phyloP scores from a whole-genome alignment of 352 stramenopile genomes.

The Pythium brachiatum region DNA sequence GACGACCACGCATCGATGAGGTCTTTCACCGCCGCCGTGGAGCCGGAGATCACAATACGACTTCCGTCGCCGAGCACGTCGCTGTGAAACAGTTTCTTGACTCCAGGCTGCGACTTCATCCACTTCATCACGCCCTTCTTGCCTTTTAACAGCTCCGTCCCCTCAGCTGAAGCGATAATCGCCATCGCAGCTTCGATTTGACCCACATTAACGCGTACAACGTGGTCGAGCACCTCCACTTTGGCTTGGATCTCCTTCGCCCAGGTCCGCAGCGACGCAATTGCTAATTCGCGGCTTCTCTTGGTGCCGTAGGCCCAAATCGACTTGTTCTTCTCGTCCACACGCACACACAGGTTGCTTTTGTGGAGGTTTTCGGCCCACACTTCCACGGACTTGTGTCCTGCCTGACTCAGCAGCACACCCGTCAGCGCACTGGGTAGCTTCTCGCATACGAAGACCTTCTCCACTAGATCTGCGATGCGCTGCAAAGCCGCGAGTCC shows the following conservation, averaged over 20 bases:
- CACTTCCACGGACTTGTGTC: background rate
- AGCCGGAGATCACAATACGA: background rate
- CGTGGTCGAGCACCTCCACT: constrained; percentile 11
- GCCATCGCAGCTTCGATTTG: background rate
- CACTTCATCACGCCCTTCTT: background rate
- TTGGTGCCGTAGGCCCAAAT: constrained; percentile 20
- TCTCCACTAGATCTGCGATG: background rate
- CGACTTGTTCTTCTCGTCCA: background rate
- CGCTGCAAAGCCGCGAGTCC: background rate
- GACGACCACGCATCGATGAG: background rate
- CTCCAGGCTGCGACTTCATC: background rate
- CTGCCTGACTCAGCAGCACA: background rate
- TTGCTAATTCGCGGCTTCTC: background rate
- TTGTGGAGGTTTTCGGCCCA: background rate
- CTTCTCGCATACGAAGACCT: background rate
- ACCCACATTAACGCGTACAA: background rate
- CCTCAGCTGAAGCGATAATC: too few relatives aligned
- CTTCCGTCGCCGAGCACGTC: background rate
- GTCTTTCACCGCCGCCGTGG: background rate
- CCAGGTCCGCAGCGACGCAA: background rate
- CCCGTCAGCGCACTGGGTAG: background rate
- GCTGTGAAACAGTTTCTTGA: background rate
- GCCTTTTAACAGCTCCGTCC: background rate
- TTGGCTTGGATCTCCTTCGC: background rate
- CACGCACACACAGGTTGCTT: background rate